Evolutionary conservation across 208 protist genomes (phyloP).

Genomic region (Tritrichomonas foetus): DNA sequence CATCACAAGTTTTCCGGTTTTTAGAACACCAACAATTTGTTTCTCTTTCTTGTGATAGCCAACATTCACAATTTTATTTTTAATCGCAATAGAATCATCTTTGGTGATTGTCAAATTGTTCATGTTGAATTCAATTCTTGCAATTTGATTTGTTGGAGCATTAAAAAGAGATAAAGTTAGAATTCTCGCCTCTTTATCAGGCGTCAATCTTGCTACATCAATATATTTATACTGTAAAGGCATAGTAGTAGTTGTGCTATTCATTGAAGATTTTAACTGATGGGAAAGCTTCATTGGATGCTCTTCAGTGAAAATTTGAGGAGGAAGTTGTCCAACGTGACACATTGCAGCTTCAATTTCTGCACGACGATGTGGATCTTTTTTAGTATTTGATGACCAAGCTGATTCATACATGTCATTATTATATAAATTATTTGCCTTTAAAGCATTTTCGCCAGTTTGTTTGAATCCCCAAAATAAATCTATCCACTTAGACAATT

Average conservation of each 20-base stretch:
- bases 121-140: too few relatives aligned
- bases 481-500: conserved; percentile 60
- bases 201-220: background rate
- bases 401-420: background rate
- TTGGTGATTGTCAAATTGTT: too few relatives aligned
- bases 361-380: background rate
- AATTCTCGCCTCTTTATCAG: background rate
- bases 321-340: conserved; percentile 62
- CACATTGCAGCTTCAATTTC: conserved; percentile 51
- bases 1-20: background rate
- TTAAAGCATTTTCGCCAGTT: background rate
- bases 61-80: too few relatives aligned
- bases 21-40: background rate
- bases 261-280: background rate
- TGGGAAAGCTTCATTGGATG: conserved; percentile 46
- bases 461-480: background rate
- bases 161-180: background rate
- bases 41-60: too few relatives aligned
- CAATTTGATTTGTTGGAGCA: background rate
- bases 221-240: background rate
- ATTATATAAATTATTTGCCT: background rate
- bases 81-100: too few relatives aligned
- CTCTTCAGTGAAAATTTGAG: conserved; percentile 56
- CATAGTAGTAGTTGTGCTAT: background rate
- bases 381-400: background rate